Evolutionary conservation across 768 basidiomycete species (phyloP), one percentile per base, ranked within the genome.

Genomic region (Kwoniella heveanensis): DNA sequence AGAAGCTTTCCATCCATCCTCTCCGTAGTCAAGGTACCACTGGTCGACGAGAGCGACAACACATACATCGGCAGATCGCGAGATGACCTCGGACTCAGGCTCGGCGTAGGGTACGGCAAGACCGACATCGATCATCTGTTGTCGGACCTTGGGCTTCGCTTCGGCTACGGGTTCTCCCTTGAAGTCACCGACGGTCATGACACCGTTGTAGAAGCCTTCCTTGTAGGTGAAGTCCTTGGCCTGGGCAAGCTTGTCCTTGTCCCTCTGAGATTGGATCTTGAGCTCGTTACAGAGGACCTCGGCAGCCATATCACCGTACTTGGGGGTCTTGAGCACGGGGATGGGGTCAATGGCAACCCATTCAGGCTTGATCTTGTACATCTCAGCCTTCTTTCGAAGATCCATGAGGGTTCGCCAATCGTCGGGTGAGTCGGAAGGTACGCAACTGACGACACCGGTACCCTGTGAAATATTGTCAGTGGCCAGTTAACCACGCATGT

Each of bases 1-100:
- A 73, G 90, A 85, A 17, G 84, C 85, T 79, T 88, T 90, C 96
- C 96, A 99, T n/a, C 79, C 77, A 0, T 86, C 80, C 82, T 97
- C 92, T 71, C 95, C 96, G 72, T 97, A 99, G 80, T 98, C 92
- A 80, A 98, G 82, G 80, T 98, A 99, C 94, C 95, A 99, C 81
- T 99, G 96, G 78, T 99, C 96, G 87, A 93, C 94, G 69, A 99
- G 82, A 2, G 95, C 94, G 62, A 99, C 92, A 21, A 97, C 90
- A 82, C 96, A 99, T 81, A 97, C 95, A 75, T 99, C 96, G n/a
- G 86, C 87, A 79, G 90, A 92, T 48, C 95, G 85, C 49, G 89
- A 91, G 73, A 93, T 86, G 73, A 97, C 89, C 69, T 91, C 78
- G 60, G 89, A 90, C 80, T 98, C 94, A 0, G 95, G 95, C 81